phyloP scores from a whole-genome alignment of 768 basidiomycete species.

The Mycena metata region DNA sequence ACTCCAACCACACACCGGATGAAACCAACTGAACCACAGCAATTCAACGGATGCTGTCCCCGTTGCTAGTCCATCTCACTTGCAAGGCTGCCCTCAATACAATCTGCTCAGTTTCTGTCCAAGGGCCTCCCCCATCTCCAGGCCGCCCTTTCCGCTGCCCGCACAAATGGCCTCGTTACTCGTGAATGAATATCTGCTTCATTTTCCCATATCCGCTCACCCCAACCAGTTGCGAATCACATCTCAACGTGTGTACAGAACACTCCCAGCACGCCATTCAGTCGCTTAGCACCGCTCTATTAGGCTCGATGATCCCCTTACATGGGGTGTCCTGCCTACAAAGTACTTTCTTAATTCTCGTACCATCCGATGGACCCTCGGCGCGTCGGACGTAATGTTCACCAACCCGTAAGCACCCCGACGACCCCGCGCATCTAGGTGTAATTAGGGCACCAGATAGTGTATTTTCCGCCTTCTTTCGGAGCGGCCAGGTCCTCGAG shows the following conservation, averaged over 20 bases:
- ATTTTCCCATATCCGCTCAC: constrained; percentile 24
- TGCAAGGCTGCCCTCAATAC: constrained; percentile 85
- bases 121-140: constrained; percentile 76
- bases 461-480: constrained; percentile 87
- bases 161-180: constrained; percentile 56
- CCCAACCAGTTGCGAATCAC: constrained; percentile 85
- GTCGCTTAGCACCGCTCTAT: constrained; percentile 13
- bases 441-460: constrained; percentile 57
- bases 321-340: constrained; percentile 89
- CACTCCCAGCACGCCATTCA: background rate
- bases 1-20: too few species aligned
- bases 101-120: constrained; percentile 76
- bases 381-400: constrained; percentile 94
- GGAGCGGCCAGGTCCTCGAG: constrained; percentile 91
- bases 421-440: constrained; percentile 24
- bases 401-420: constrained; percentile 80
- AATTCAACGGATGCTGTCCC: constrained; percentile 10
- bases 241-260: constrained; percentile 81
- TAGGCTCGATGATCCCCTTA: constrained; percentile 86
- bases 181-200: constrained; percentile 29
- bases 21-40: too few species aligned
- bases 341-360: constrained; percentile 68
- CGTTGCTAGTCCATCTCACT: constrained; percentile 71
- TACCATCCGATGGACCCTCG: constrained; percentile 90
- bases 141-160: constrained; percentile 67